Evolutionary conservation across 495 filamentous ascomycete genomes (phyloP), one percentile per base, ranked within the genome.

Genomic region (Lophium mytilinum): DNA sequence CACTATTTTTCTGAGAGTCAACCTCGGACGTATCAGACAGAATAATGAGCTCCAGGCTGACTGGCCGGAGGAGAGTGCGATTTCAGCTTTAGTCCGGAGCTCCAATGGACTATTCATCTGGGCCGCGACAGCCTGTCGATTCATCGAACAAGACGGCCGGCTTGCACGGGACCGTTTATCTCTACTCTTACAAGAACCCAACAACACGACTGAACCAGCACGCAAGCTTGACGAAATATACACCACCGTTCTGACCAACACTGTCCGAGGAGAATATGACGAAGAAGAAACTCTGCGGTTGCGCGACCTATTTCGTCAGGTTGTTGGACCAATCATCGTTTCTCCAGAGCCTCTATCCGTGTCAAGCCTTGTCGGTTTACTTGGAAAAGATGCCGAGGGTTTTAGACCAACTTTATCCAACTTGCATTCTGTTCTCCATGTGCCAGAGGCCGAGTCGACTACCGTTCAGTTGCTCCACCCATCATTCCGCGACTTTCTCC

Each of bases 401-500:
- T n/a, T n/a, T n/a, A n/a, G n/a, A n/a, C n/a, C n/a, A n/a, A n/a
- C n/a, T n/a, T n/a, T n/a, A n/a, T 45, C 33, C 57, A 64, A n/a
- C n/a, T n/a, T 73, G 12, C 65, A 69, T 50, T 65, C 71, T 9
- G 67, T 75, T 37, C 52, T 77, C 1, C 50, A 66, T 51, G 62
- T 74, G 36, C 66, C 71, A 24, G 52, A 67, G 1, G 55, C 71
- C 24, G 1, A 42, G 30, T 40, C 52, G 15, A 17, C 30, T 14
- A 68, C 68, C 4, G 50, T 79, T 33, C 66, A 67, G 14, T 58
- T 74, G 0, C 71, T 73, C 46, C 75, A 81, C 56, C 70, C 66
- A 19, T 79, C 76, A 30, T 76, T 81, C 55, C 74, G 73, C 41
- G 76, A 80, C 60, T 80, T 74, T 56, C 69, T 81, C 14, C 52